Evolutionary conservation across 2,329 filamentous ascomycete species (phyloP), one percentile per base, ranked within the genome.

Genomic region (Colletotrichum orchidophilum): DNA sequence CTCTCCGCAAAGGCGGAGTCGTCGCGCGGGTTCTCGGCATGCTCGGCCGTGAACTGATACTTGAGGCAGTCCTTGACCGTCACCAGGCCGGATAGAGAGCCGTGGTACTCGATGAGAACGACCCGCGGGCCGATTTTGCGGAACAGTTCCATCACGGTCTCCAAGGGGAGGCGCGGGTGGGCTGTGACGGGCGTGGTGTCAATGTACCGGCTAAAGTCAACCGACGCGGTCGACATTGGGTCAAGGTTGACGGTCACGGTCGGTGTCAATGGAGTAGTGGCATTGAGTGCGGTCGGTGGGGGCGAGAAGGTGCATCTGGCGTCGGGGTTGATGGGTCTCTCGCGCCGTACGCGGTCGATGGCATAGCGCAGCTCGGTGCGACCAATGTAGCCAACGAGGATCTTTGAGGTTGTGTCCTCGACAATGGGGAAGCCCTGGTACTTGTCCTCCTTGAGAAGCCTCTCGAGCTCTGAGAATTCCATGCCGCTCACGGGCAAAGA

Each of bases 91-190:
- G 89, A 90, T 2, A 99, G 87, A 60, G 90, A 90, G 15, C 96
- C 96, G 70, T 94, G 93, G 78, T 97, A 93, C 80, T 99, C 96
- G 49, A 98, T 92, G 3, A 99, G 87, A 60, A 99, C 96, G 6
- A 98, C 95, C 1, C 96, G 90, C 0, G 96, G 96, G 0, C 96
- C 96, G 80, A 99, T 97, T 84, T 98, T 99, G 80, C 96, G 96
- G 86, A 99, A 99, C 12, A 99, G 87, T 78, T 99, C 96, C 95
- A 99, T 98, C 35, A 97, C 96, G 0, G 96, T 99, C 82, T 99
- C 96, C 0, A 99, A 90, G 0, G 96, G 93, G 1, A 98, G 89
- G 1, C 94, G 91, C 0, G 96, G 96, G 78, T 99, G 96, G 1
- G 95, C 95, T 0, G 95, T 93, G 2, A 99, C 90, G 0, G 96